Base-by-base conservation (phyloP, 140 eudicot genomes). In the Flaveria floridana region DNA sequence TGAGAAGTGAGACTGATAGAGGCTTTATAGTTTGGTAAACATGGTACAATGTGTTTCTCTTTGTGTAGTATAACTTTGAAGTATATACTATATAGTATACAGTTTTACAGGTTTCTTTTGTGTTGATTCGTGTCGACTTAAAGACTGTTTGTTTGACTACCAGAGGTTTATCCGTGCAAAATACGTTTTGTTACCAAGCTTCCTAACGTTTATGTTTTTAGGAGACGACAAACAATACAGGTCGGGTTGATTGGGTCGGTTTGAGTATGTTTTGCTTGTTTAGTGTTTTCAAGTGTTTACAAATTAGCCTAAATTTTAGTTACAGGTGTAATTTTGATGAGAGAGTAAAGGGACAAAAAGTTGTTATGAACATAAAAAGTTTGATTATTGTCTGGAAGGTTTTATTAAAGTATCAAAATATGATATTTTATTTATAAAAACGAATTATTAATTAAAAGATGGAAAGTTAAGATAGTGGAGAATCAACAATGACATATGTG, bases 401-500 rank as follows among this genome's bases (percentile, higher is more conserved):
- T 16, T 8, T 70, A 14, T 25, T 19, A 23, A 51, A 44, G 26
- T 42, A 73, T 59, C 10, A 58, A 30, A 57, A 47, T 2, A 8
- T 51, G 37, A 3, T 3, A 41, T 56, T 21, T 3, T 73, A 15
- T 39, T 41, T 48, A n/a, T 51, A 28, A 28, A 16, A 5, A 30
- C 16, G 63, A 56, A 56, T 44, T 44, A 72, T 55, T 2, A 39
- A 72, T 55, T 2, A 39, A 28, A 51, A 74, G 42, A 42, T 12
- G 52, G 25, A 76, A 26, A 76, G 55, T 57, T 57, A 47, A 26
- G 23, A 44, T 68, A 44, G 82, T 79, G 82, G 74, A 66, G 79
- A 79, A 79, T 79, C 74, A 79, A 65, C 64, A 72, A 34, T 72
- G 63, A 66, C 68, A 72, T 79, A 64, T 39, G 42, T 68, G 39